Base-by-base conservation (phyloP, 257 asterid species). In the Dorcoceras hygrometricum region DNA sequence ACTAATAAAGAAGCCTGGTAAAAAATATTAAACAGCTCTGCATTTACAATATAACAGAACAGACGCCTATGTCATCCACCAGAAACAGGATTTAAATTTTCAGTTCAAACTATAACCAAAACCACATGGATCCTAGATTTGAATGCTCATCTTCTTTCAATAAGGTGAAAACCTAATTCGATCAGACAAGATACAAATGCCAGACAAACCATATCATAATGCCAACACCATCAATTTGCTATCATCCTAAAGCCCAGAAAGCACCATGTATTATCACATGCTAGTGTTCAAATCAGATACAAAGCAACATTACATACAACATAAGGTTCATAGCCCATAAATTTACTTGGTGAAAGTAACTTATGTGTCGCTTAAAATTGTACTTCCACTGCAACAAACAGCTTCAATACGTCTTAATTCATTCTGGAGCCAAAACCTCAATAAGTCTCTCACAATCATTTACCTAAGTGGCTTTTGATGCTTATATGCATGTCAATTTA, bases 181-280 rank as follows among this genome's bases (percentile, higher is more conserved):
- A 39, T 14, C 3, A 39, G 50, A 12, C 50, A 39, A 12, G 50
- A 14, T 8, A 4, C 18, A 11, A 39, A 16, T 16, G 18, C 72
- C 0, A 36, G 14, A 18, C 6, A 59, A 59, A 59, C 63, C 50
- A 4, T 39, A 39, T 39, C 63, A 18, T 57, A 25, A 59, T 59
- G 63, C 11, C 1, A 43, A 59, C 6, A 28, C 43, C 20, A 22
- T 18, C 18, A 59, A 18, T 23, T 29, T 29, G 16, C 25, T 25
- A 9, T n/a, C 24, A 3, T 26, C 59, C 34, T 58, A 50, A 48
- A 26, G 24, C 54, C 43, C 69, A 18, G 69, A 65, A 65, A 65
- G 22, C 22, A 53, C 23, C 28, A 53, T 65, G 19, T 2, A 65
- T 39, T 39, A 39, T 39, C 3, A 39, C n/a, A 11, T 14, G 39